Evolutionary conservation across 306 rosid species (phyloP).

Genomic region (Geum urbanum): DNA sequence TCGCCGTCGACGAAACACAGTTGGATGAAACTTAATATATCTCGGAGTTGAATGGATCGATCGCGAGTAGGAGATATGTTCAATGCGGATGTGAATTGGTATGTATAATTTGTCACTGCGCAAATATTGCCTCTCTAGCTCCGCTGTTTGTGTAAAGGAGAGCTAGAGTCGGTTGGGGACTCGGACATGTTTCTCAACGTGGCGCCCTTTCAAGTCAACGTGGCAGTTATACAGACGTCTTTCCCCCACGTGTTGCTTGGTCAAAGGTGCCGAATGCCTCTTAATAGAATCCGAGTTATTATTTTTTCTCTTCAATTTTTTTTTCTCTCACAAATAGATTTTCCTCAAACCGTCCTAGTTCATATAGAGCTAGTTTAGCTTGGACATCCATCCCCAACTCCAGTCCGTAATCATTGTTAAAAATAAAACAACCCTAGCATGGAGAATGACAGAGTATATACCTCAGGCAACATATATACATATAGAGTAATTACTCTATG

Average conservation of each 20-base stretch:
- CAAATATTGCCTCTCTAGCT: background rate
- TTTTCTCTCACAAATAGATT: background rate
- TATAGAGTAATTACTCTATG: no score
- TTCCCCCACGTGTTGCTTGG: slow-evolving; percentile 37
- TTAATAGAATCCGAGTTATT: no score
- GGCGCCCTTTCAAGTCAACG: slow-evolving; percentile 33
- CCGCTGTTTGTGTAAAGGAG: background rate
- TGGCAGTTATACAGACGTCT: slow-evolving; percentile 28
- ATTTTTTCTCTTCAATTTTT: background rate
- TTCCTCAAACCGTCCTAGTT: no score
- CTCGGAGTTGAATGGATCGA: background rate
- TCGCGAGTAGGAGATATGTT: background rate
- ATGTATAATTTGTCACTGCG: background rate
- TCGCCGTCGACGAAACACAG: background rate
- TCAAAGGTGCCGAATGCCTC: background rate
- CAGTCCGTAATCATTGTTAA: no score
- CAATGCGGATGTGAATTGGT: background rate
- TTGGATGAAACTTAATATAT: no score
- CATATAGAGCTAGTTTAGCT: no score
- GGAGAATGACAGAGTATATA: no score
- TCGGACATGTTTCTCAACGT: slow-evolving; percentile 29
- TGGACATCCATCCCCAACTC: no score
- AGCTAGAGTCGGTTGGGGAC: slow-evolving; percentile 4
- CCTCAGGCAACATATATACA: no score
- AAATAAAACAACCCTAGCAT: no score